A percentile compares a stretch with the other conserved stretches of the same genome.
These are phyloP conservation scores for Aspergillus sclerotioniger DNA, from an alignment of 495 filamentous ascomycete species.

Conservation along the genomic window DNA sequence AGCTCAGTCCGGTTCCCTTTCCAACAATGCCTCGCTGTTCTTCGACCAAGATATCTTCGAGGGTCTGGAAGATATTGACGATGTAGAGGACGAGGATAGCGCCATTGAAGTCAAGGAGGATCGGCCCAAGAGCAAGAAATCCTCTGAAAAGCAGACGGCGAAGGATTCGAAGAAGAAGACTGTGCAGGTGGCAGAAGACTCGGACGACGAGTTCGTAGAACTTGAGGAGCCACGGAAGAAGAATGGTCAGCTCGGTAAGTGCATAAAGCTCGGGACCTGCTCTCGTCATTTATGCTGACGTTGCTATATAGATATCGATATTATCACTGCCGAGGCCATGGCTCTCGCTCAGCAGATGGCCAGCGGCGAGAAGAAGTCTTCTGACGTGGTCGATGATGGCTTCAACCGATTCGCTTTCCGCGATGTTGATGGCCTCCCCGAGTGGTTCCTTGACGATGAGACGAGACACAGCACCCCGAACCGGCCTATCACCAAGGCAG, in stretches of 20 bases:
- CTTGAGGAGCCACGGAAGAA: slow-evolving; percentile 63
- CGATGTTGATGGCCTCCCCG: slow-evolving; percentile 88
- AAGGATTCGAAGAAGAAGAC: slow-evolving; percentile 59
- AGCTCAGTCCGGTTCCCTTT: slow-evolving; percentile 55
- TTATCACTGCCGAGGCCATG: slow-evolving; percentile 99
- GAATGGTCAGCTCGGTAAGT: slow-evolving; percentile 67
- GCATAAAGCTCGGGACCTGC: background rate
- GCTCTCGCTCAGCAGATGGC: slow-evolving; percentile 92
- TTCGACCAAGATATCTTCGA: slow-evolving; percentile 97
- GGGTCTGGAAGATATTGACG: slow-evolving; percentile 58
- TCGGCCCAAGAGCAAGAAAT: slow-evolving; percentile 18
- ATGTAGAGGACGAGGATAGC: slow-evolving; percentile 37
- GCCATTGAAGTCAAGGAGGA: slow-evolving; percentile 2
- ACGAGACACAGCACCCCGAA: slow-evolving; percentile 74
- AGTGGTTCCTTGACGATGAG: slow-evolving; percentile 98
- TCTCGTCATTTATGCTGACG: slow-evolving; percentile 25
- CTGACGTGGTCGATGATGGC: slow-evolving; percentile 80
- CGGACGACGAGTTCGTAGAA: slow-evolving; percentile 62
- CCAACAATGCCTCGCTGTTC: slow-evolving; percentile 80
- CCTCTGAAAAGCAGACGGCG: slow-evolving; percentile 22
- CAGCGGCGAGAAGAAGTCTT: slow-evolving; percentile 72
- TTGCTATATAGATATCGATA: slow-evolving; percentile 75
- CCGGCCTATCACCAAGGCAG: slow-evolving; percentile 85
- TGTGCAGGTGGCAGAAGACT: slow-evolving; percentile 47
- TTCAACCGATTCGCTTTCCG: slow-evolving; percentile 93